Percentiles rank a stretch among this genome's conserved stretches.
phyloP scores from a whole-genome alignment of 345 rosid genomes.

The Eucalyptus dawsonii region DNA sequence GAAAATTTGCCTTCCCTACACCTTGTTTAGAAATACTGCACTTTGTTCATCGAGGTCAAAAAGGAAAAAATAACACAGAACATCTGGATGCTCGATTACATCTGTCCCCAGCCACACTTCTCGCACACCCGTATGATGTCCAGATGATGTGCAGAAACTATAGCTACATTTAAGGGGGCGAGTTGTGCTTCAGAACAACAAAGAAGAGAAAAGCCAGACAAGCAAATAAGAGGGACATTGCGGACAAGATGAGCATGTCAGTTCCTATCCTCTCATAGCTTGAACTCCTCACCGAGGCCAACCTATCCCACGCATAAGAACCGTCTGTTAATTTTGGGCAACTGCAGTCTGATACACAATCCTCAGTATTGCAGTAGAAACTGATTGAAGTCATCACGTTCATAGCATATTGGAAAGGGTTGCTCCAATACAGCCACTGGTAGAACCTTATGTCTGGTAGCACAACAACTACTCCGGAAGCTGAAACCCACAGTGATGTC shows the following conservation, averaged over 20 bases:
- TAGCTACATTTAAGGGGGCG: background rate
- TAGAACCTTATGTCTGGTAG: conserved; percentile 14
- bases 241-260: conserved; percentile 5
- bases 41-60: background rate
- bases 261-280: conserved; percentile 1
- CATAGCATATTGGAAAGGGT: conserved; percentile 12
- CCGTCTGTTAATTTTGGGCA: conserved; percentile 15
- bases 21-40: background rate
- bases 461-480: conserved; percentile 15
- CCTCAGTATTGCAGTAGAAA: conserved; percentile 3
- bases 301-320: conserved; percentile 13
- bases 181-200: conserved; percentile 13
- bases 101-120: background rate
- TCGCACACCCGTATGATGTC: background rate
- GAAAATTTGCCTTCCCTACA: background rate
- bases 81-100: background rate
- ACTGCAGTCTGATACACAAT: background rate
- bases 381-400: conserved; percentile 1
- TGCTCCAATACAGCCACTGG: conserved; percentile 19
- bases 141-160: background rate
- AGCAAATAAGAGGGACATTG: conserved; percentile 12
- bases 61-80: background rate
- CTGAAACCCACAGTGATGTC: conserved; percentile 15
- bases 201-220: conserved; percentile 13
- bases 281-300: conserved; percentile 12